Evolutionary conservation across 352 stramenopile species (phyloP), one percentile per base, ranked within the genome.

Genomic region (Globisporangium echinulatum): DNA sequence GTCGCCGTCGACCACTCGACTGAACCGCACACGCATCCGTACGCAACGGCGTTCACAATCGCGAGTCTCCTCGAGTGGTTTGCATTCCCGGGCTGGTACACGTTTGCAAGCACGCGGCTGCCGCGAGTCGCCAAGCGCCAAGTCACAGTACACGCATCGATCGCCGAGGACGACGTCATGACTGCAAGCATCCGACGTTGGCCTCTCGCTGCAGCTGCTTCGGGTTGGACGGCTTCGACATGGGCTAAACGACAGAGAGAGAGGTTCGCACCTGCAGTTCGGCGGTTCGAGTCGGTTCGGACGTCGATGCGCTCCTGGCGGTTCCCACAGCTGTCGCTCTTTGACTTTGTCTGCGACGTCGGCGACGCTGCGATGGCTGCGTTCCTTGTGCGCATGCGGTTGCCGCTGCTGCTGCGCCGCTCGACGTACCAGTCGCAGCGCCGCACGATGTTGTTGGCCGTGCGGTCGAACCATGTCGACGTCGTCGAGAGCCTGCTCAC

Each of bases 11-110:
- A 87, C 19, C 76, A 86, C 64, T 78, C 75, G 6, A 62, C 48
- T 9, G 74, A 84, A 17, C 56, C 69, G 46, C 63, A 58, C 9
- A 69, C 72, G 3, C 79, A 87, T 61, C 74, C 75, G 11, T 86
- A 87, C 40, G 75, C 73, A 7, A 54, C 63, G 36, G 52, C 59
- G 4, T 88, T 87, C 57, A 72, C 62, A 13, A 76, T 89, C n/a
- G 59, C 61, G 17, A 68, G 62, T 9, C 58, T 91, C 0, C 52
- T 80, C 33, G 55, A 78, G 25, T 85, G 70, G 70, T 85, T 85
- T 49, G 75, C 71, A 4, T 63, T 88, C 9, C 82, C 82, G 17
- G 82, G 82, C 4, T 89, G 79, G 82, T 77, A 82, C 42, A 67
- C 74, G 0, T 80, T 69, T 52, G 64, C 64, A 17, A 64, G 62